Evolutionary conservation across 495 filamentous ascomycete species (phyloP).

Genomic region (Penicillium daleae): DNA sequence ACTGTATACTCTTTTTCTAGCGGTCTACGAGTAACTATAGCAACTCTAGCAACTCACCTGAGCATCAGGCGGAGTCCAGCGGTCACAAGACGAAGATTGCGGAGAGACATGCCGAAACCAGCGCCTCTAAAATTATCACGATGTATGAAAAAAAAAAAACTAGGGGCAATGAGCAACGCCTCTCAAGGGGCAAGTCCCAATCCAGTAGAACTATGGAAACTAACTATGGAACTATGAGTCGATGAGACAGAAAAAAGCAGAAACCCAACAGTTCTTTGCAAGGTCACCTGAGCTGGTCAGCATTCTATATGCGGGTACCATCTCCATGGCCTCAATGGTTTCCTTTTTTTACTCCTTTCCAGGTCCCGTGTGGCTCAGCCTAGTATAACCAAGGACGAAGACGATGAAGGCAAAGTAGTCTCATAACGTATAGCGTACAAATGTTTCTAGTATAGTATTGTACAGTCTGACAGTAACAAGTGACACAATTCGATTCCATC

Average conservation of each 20-base stretch:
- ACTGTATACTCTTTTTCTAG: no score
- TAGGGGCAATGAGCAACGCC: not conserved
- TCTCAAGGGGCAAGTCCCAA: constrained; percentile 1
- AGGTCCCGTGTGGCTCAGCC: constrained; percentile 1
- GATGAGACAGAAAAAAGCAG: not conserved
- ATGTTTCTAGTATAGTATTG: not conserved
- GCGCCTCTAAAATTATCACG: constrained; percentile 3
- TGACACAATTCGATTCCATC: not conserved
- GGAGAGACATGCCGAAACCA: constrained; percentile 2
- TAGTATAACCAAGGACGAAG: no score
- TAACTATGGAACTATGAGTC: not conserved
- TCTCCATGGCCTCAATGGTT: not conserved
- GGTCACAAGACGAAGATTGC: constrained; percentile 6
- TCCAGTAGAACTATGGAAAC: constrained; percentile 1
- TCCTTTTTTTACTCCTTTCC: not conserved
- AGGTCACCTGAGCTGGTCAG: not conserved
- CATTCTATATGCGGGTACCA: not conserved
- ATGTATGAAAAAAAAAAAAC: no score
- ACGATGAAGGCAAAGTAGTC: no score
- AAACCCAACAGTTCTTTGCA: not conserved
- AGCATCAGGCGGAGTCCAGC: not conserved
- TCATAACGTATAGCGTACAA: not conserved
- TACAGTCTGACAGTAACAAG: not conserved
- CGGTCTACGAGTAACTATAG: not conserved
- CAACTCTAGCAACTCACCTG: not conserved